Percentiles rank a stretch among this genome's conserved stretches.
phyloP scores from a whole-genome alignment of 257 asterid species.

The Linderniella brevidens region DNA sequence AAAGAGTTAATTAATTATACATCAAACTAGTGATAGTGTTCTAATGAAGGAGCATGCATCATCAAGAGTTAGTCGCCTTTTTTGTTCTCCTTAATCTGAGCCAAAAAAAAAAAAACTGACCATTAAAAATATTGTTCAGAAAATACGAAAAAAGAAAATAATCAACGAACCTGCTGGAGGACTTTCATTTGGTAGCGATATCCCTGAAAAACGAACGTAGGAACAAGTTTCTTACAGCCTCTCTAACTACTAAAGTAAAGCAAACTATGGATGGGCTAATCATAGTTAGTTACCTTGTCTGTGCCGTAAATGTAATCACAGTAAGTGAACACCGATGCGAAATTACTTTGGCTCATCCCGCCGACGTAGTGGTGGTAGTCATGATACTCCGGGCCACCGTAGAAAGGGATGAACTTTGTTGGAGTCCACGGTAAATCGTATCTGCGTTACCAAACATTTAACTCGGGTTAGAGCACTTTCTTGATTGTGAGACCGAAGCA shows the following conservation, averaged over 20 bases:
- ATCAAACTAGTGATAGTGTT: no score
- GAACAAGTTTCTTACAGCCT: neutral
- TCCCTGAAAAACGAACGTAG: slow-evolving; percentile 4
- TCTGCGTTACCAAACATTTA: slow-evolving; percentile 20
- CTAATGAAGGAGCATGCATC: no score
- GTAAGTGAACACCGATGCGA: slow-evolving; percentile 94
- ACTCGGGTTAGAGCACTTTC: no score
- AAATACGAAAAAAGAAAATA: no score
- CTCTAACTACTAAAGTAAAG: neutral
- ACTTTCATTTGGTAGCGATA: slow-evolving; percentile 2
- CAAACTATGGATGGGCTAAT: neutral
- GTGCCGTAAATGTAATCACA: slow-evolving; percentile 96
- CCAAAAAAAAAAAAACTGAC: no score
- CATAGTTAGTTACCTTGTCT: slow-evolving; percentile 55
- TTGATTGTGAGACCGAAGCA: no score
- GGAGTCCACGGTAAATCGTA: slow-evolving; percentile 90
- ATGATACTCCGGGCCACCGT: slow-evolving; percentile 94
- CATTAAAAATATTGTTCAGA: no score
- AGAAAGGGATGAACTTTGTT: slow-evolving; percentile 82
- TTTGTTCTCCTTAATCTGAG: no score
- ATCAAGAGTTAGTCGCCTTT: no score
- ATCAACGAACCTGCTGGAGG: slow-evolving; percentile 1
- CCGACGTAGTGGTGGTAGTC: slow-evolving; percentile 99
- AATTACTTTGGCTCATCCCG: slow-evolving; percentile 91
- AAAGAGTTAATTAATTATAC: no score